A percentile compares a stretch with the other conserved stretches of the same genome.
phyloP scores from a whole-genome alignment of 352 stramenopile genomes.

The Phytophthora cactorum region DNA sequence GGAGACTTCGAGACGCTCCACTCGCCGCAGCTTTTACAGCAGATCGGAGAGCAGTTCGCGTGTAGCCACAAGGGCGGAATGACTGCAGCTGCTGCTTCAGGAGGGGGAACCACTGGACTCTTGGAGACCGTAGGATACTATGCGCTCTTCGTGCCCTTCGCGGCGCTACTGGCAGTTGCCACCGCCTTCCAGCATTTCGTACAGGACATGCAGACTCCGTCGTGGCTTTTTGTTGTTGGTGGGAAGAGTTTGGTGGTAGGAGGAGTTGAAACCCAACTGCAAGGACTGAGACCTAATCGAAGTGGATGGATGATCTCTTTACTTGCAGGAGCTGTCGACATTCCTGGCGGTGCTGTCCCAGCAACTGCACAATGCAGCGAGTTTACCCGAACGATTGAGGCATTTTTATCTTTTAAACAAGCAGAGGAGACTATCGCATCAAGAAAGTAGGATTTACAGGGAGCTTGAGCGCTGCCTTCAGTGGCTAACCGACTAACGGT shows the following conservation, averaged over 20 bases:
- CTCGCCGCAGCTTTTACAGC: slow-evolving; percentile 19
- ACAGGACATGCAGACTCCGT: slow-evolving; percentile 15
- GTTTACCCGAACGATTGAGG: slow-evolving; percentile 29
- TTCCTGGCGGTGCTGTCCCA: slow-evolving; percentile 48
- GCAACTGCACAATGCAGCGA: slow-evolving; percentile 40
- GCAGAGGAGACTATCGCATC: slow-evolving; percentile 25
- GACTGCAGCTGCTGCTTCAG: neutral
- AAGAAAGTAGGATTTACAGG: slow-evolving; percentile 38
- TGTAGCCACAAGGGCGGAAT: neutral
- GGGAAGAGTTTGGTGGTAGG: slow-evolving; percentile 48
- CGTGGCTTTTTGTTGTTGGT: slow-evolving; percentile 30
- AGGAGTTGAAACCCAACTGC: neutral
- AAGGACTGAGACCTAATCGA: slow-evolving; percentile 3
- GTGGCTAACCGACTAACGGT: slow-evolving; percentile 1
- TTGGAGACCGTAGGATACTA: slow-evolving; percentile 34
- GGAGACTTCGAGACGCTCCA: slow-evolving; percentile 31
- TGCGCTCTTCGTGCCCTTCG: slow-evolving; percentile 31
- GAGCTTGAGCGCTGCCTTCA: neutral
- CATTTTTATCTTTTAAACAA: slow-evolving; percentile 33
- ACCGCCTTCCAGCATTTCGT: slow-evolving; percentile 22
- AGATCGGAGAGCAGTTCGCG: slow-evolving; percentile 20
- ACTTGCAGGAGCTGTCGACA: slow-evolving; percentile 44
- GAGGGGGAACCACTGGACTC: neutral
- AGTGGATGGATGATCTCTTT: slow-evolving; percentile 4
- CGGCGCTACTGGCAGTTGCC: slow-evolving; percentile 23